Evolutionary conservation across 2,329 filamentous ascomycete species (phyloP).

Genomic region (Aspergillus texensis): DNA sequence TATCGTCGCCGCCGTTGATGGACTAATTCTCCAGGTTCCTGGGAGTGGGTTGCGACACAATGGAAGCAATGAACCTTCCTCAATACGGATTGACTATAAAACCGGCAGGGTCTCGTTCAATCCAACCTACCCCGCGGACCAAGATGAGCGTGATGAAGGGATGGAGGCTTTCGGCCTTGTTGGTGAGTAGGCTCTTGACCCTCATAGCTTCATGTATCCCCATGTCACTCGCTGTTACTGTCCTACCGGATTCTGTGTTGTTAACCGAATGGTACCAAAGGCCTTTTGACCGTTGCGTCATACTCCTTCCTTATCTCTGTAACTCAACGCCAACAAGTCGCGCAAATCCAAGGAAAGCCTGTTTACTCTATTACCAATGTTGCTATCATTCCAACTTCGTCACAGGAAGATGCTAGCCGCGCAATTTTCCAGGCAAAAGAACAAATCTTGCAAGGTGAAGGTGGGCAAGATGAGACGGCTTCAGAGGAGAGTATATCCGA

Average conservation of each 20-base stretch:
- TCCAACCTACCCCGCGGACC: constrained; percentile 34
- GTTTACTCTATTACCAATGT: constrained; percentile 89
- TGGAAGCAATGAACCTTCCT: constrained; percentile 57
- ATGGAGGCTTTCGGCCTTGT: constrained; percentile 59
- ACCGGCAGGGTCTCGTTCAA: constrained; percentile 56
- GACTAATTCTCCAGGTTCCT: constrained; percentile 76
- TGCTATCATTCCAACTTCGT: constrained; percentile 83
- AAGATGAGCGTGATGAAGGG: constrained; percentile 34
- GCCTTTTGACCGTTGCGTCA: constrained; percentile 79
- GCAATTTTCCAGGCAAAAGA: constrained; percentile 68
- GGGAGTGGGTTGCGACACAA: constrained; percentile 49
- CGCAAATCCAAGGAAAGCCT: constrained; percentile 77
- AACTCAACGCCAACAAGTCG: constrained; percentile 82
- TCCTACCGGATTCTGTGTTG: not conserved
- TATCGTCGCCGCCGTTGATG: constrained; percentile 79
- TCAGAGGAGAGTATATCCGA: constrained; percentile 30
- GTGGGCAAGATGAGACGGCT: constrained; percentile 32
- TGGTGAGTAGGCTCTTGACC: constrained; percentile 48
- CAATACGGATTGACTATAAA: constrained; percentile 72
- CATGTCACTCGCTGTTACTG: not conserved
- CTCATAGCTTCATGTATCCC: not conserved
- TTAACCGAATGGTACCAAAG: constrained; percentile 49
- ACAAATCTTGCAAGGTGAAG: constrained; percentile 45
- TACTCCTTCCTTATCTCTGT: constrained; percentile 86
- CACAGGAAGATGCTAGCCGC: constrained; percentile 70